Conservation (phyloP, 164 flowering plant species). For the Warburgia ugandensis region DNA sequence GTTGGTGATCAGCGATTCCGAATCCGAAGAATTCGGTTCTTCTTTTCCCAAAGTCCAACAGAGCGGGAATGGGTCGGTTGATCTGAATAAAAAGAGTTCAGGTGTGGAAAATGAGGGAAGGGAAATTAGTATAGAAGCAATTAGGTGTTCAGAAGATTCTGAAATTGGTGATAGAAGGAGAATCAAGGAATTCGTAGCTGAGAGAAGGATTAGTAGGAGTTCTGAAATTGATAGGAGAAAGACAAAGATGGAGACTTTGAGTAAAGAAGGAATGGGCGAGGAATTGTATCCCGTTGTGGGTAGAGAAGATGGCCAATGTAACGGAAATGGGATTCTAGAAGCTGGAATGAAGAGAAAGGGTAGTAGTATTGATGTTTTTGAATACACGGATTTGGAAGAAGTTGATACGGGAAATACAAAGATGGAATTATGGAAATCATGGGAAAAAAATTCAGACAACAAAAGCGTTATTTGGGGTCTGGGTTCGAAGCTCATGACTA, state of each 20-base stretch:
- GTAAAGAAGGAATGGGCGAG: no score
- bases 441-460: constrained; percentile 14
- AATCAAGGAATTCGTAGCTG: not conserved
- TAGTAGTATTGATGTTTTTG: no score
- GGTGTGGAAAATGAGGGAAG: constrained; percentile 25
- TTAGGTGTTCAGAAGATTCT: constrained; percentile 35
- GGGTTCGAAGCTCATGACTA: constrained; percentile 12
- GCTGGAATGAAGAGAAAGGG: no score
- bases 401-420: not conserved
- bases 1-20: constrained; percentile 38
- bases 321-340: no score
- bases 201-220: not conserved
- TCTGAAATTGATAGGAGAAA: constrained; percentile 15
- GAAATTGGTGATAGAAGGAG: not conserved
- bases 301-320: no score
- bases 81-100: not conserved
- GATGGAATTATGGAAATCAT: constrained; percentile 9
- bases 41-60: not conserved
- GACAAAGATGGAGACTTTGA: not conserved
- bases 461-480: constrained; percentile 20
- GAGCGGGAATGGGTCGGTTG: not conserved
- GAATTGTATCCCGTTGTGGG: no score
- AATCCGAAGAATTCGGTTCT: constrained; percentile 16
- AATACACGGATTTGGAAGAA: no score
- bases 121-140: constrained; percentile 37